A percentile compares a stretch with the other conserved stretches of the same genome.
Conservation (phyloP, 2,329 filamentous ascomycete species). For the Nigrograna mackinnonii region DNA sequence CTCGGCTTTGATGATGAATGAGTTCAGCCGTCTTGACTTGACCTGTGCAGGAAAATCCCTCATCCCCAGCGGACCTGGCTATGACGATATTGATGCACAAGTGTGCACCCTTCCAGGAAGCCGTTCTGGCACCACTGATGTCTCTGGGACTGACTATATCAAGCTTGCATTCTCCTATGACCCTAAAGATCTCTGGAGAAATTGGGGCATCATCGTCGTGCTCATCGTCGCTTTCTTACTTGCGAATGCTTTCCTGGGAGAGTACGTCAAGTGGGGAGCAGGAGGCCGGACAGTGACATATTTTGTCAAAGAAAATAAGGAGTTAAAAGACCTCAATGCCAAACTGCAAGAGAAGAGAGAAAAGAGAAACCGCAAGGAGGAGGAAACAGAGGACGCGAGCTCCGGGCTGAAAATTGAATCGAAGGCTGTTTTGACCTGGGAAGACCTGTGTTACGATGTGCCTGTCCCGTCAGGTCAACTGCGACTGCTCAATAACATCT, state of each 20-base stretch:
- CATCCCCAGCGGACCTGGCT: conserved; percentile 71
- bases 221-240: conserved; percentile 77
- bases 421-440: conserved; percentile 62
- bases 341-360: conserved; percentile 64
- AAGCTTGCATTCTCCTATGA: conserved; percentile 69
- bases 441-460: conserved; percentile 66
- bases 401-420: conserved; percentile 56
- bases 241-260: conserved; percentile 74
- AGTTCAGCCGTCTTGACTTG: conserved; percentile 72
- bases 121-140: conserved; percentile 62
- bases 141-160: conserved; percentile 73
- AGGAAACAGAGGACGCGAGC: conserved; percentile 43
- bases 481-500: conserved; percentile 60
- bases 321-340: conserved; percentile 68
- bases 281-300: conserved; percentile 81
- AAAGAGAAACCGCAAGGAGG: conserved; percentile 51
- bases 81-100: conserved; percentile 73
- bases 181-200: conserved; percentile 71
- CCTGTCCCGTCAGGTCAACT: conserved; percentile 65
- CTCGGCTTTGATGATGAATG: conserved; percentile 81
- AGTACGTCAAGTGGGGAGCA: conserved; percentile 76
- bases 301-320: conserved; percentile 71
- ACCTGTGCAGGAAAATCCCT: conserved; percentile 70
- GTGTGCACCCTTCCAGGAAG: conserved; percentile 81
- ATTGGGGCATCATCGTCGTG: conserved; percentile 67